Percentiles rank a stretch among this genome's conserved stretches.
Evolutionary conservation across 169 alveolate genomes (phyloP).

Genomic region (Cryptosporidium muris): DNA sequence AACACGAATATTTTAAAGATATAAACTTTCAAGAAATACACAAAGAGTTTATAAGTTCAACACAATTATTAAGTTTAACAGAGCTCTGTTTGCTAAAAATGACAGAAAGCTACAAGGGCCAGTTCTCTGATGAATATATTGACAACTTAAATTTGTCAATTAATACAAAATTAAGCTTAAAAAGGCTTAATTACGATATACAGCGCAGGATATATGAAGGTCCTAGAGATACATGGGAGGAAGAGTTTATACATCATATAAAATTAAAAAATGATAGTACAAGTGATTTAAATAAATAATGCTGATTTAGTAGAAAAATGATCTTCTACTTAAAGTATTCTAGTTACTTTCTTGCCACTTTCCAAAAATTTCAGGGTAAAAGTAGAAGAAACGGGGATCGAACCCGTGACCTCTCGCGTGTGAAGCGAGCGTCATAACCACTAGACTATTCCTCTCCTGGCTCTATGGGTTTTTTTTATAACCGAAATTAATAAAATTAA

Average conservation of each 20-base stretch:
- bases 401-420: constrained; percentile 97
- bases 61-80: not conserved
- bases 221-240: constrained; percentile 60
- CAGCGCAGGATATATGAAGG: constrained; percentile 57
- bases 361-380: not conserved
- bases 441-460: constrained; percentile 92
- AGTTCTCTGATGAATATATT: not conserved
- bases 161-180: not conserved
- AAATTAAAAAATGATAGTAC: no score
- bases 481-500: not conserved
- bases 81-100: constrained; percentile 34
- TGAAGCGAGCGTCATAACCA: constrained; percentile 96
- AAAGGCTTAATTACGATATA: constrained; percentile 21
- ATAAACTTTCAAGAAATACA: constrained; percentile 30
- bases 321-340: no score
- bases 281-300: no score
- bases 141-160: not conserved
- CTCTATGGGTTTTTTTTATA: not conserved
- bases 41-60: not conserved
- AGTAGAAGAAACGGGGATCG: constrained; percentile 90
- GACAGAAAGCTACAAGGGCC: not conserved
- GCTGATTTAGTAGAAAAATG: no score
- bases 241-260: constrained; percentile 1
- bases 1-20: constrained; percentile 19
- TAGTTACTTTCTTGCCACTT: not conserved